Evolutionary conservation across 306 rosid genomes (phyloP), one percentile per base, ranked within the genome.

Genomic region (Luffa aegyptiaca): DNA sequence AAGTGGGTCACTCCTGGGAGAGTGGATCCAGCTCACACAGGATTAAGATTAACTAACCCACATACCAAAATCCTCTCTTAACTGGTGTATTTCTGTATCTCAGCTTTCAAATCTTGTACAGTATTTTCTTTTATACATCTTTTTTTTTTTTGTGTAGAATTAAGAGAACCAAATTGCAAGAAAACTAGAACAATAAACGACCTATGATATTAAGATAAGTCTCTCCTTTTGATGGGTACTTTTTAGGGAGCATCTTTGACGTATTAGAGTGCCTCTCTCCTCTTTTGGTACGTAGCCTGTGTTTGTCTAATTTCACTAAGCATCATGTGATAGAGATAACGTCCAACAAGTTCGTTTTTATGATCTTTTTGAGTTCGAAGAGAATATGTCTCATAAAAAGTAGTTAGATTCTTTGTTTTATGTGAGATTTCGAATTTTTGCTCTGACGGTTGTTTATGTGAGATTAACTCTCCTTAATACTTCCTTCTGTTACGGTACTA

Each of bases 1-100:
- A 64, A 79, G 92, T 87, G 93, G 90, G 94, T 74, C 85, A 84
- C 77, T 77, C 86, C 85, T 86, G 81, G 78, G 86, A 89, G 93
- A 83, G 89, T 89, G 98, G 98, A 89, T 92, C 92, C 98, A 94
- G 97, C 98, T 92, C 93, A 90, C 79, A 73, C 74, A 37, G 70
- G 79, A 86, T 51, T 55, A 79, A 52, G 4, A 63, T 82, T 84
- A 91, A 87, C 88, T 74, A 83, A 82, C 90, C 83, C 66, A 79
- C 82, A 66, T 39, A 52, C 35, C 79, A 75, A 80, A 79, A 82
- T 87, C 82, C 16, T 51, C 44, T 73, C 59, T 7, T 44, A 12
- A 70, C 14, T 35, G 9, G 6, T n/a, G 33, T 20, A 62, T 62
- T 62, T 62, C 16, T 31, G 57, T 52, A 57, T 59, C 46, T 14